These are phyloP conservation scores for Phytophthora tentaculata DNA, from an alignment of 352 stramenopile genomes.

Conservation along the genomic window DNA sequence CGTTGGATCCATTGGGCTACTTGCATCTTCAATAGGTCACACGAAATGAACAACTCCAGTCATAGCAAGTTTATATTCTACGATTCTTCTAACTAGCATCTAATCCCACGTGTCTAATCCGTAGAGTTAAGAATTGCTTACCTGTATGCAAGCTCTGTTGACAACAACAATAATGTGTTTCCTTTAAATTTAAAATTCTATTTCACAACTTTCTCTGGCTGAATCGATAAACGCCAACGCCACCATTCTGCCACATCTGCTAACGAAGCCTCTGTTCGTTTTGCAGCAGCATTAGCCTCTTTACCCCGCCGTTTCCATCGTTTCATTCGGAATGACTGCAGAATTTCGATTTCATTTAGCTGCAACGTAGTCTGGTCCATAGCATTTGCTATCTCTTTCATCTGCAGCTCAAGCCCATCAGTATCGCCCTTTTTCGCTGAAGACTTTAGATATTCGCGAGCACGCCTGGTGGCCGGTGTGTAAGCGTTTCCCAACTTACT, in stretches of 20 bases:
- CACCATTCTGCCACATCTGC: constrained; percentile 70
- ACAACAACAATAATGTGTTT: too few relatives aligned
- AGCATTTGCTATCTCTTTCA: constrained; percentile 40
- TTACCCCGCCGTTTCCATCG: constrained; percentile 27
- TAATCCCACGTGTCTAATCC: too few relatives aligned
- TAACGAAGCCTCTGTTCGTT: constrained; percentile 28
- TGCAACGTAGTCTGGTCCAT: constrained; percentile 19
- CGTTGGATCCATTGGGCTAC: too few relatives aligned
- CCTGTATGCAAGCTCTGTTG: too few relatives aligned
- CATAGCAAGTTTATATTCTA: too few relatives aligned
- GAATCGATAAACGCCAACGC: constrained; percentile 25
- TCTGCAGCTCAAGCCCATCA: constrained; percentile 26
- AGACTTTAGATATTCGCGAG: constrained; percentile 13
- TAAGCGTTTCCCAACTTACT: constrained; percentile 35
- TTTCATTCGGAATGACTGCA: constrained; percentile 30
- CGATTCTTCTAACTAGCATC: too few relatives aligned
- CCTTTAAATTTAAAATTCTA: background rate
- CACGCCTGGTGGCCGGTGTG: constrained; percentile 23
- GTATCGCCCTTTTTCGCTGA: constrained; percentile 3
- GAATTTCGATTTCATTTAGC: constrained; percentile 8
- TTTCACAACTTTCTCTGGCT: constrained; percentile 7
- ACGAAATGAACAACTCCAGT: too few relatives aligned
- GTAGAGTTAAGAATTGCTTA: too few relatives aligned
- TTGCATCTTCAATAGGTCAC: too few relatives aligned
- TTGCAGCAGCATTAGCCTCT: constrained; percentile 10